Base-by-base conservation (phyloP, 305 asterid genomes). In the Fraxinus velutina region DNA sequence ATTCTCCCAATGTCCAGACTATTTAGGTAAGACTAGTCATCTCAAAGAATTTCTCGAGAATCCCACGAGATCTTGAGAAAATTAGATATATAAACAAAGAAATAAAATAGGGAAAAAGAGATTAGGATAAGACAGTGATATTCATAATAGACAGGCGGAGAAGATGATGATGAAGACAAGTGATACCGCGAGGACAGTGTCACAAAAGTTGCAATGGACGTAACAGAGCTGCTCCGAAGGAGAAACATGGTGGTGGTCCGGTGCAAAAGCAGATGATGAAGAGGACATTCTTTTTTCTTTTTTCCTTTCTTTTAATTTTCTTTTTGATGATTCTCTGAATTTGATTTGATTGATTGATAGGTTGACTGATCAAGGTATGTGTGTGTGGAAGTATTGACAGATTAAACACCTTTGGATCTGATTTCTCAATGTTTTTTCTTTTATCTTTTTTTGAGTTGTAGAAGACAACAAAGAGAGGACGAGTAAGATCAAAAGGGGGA, bases 181-280 rank as follows among this genome's bases (percentile, higher is more conserved):
- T 1, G 8, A 81, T 88, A 96, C 99, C 89, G 97, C 99, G 68
- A 96, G 97, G 88, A 94, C 98, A 81, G 97, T 96, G 86, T 91
- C 92, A 79, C 99, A 96, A 77, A 80, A 94, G 92, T 86, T 86
- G 94, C 99, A 96, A 79, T 90, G 93, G 94, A 92, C 98, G 88
- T 96, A 96, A 85, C 97, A 92, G 87, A 94, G 99, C 89, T 96
- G 97, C 92, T 95, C 99, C 32, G 94, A 88, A 34, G 93, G 87
- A 73, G 93, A 81, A 87, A 80, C 87, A 87, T 84, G 93, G 84
- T 89, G 88, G 93, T 94, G 94, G 92, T 93, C 98, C 89, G 97
- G 93, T 34, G 93, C 85, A 80, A 90, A 89, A 81, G 91, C 89
- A 72, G 97, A 92, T 72, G 98, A 70, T 29, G 75, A 93, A 88